A percentile compares a stretch with the other conserved stretches of the same genome.
These are phyloP conservation scores for Setaria viridis DNA, from an alignment of 202 grass and related monocot species.

Conservation along the genomic window DNA sequence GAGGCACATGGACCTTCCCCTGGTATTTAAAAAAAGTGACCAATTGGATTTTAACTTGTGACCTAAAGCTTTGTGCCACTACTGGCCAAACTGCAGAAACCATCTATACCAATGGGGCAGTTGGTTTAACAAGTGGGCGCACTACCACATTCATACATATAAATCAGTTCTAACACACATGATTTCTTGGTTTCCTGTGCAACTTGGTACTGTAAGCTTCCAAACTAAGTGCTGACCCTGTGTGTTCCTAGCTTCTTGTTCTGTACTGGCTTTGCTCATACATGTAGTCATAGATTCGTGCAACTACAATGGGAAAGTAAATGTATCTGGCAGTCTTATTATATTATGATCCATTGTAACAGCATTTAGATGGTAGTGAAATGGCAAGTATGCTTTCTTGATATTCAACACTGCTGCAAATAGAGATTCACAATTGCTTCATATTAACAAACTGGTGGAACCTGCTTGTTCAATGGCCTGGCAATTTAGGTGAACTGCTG, in stretches of 20 bases:
- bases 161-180: neutral
- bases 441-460: neutral
- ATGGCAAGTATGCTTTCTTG: neutral
- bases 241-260: slow-evolving; percentile 19
- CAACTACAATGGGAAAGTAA: neutral
- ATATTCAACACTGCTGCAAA: slow-evolving; percentile 24
- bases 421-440: slow-evolving; percentile 15
- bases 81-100: slow-evolving; percentile 15
- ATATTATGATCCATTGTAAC: slow-evolving; percentile 16
- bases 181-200: neutral
- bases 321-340: slow-evolving; percentile 7
- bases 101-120: slow-evolving; percentile 7
- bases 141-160: neutral
- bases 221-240: neutral
- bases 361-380: slow-evolving; percentile 18
- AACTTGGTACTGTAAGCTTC: slow-evolving; percentile 1
- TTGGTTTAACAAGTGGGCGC: neutral
- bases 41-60: slow-evolving; percentile 6
- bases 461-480: slow-evolving; percentile 29
- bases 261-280: slow-evolving; percentile 8
- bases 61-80: neutral
- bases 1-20: neutral
- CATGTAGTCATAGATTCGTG: slow-evolving; percentile 8
- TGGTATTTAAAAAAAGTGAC: neutral
- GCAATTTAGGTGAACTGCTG: slow-evolving; percentile 34